Evolutionary conservation across 148 eudicot genomes (phyloP), one percentile per base, ranked within the genome.

Genomic region (Oxyria digyna): DNA sequence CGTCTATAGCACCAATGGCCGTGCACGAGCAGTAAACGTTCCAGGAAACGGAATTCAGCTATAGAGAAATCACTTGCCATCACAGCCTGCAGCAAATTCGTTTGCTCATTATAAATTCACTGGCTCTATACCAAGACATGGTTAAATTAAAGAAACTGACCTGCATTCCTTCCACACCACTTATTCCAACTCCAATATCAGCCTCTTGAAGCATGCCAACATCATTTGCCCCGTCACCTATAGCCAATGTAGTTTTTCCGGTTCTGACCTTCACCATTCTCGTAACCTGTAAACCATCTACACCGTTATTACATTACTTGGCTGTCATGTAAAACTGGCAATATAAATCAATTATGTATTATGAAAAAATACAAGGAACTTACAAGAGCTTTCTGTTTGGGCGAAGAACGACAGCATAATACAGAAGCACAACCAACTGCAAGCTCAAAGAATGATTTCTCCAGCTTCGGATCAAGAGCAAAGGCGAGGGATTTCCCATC

Each of bases 131-230:
- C n/a, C n/a, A n/a, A n/a, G n/a, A n/a, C n/a, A n/a, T n/a, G n/a
- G n/a, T n/a, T n/a, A n/a, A n/a, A n/a, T n/a, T n/a, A 12, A 21
- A 52, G 42, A 69, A 12, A 43, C 67, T 76, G 31, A 93, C 98
- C 98, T 93, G 98, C 97, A 86, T 90, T 43, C 98, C 98, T 78
- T 94, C 98, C 62, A 85, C 90, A 24, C 98, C 98, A 72, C 92
- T 94, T 43, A 94, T 94, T 63, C 98, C 98, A 63, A 94, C 88
- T 67, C 98, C 98, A 74, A 94, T 85, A 74, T 94, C 87, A 82
- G 98, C 98, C 81, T 94, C 98, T 78, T 94, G 98, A 80, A 94
- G 96, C 99, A 94, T 94, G 71, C 99, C 93, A 73, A 94, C 98
- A 72, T 94, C 98, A 86, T 94, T 94, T 76, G 97, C 98, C 50